A percentile compares a stretch with the other conserved stretches of the same genome.
Conservation (phyloP, 306 rosid species). For the Acacia acuminata region DNA sequence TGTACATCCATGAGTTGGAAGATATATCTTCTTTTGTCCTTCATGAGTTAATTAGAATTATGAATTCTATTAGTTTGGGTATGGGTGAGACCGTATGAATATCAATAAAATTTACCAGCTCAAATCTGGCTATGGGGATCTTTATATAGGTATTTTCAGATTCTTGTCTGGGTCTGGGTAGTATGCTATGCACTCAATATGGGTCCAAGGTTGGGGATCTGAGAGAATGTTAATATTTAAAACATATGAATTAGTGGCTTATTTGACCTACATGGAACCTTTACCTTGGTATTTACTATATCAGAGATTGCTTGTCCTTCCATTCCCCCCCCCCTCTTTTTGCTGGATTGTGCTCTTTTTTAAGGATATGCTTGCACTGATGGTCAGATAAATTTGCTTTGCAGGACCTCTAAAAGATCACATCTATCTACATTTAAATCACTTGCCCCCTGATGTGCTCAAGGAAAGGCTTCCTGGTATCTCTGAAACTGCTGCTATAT, state of each 20-base stretch:
- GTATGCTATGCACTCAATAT: not conserved
- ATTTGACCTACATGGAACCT: slow-evolving; percentile 7
- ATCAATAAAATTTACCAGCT: not conserved
- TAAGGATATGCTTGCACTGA: slow-evolving; percentile 29
- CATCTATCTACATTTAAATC: slow-evolving; percentile 97
- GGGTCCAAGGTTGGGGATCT: not conserved
- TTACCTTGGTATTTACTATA: slow-evolving; percentile 13
- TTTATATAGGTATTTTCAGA: not conserved
- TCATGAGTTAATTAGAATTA: not conserved
- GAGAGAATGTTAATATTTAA: not conserved
- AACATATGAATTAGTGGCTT: not conserved
- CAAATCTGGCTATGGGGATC: not conserved
- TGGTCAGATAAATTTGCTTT: slow-evolving; percentile 31
- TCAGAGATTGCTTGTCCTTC: slow-evolving; percentile 3
- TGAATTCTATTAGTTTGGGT: not conserved
- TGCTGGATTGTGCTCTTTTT: not conserved
- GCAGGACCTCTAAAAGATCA: slow-evolving; percentile 96
- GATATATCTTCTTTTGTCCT: not conserved
- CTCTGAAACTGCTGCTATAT: slow-evolving; percentile 99
- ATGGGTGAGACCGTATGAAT: not conserved
- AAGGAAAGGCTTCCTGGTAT: slow-evolving; percentile 99
- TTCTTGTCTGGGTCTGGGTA: not conserved
- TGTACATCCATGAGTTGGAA: slow-evolving; percentile 1
- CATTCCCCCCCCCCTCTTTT: too few species aligned
- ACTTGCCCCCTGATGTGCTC: slow-evolving; percentile 96